phyloP scores from a whole-genome alignment of 257 asterid genomes.

The Hygrophila difformis region DNA sequence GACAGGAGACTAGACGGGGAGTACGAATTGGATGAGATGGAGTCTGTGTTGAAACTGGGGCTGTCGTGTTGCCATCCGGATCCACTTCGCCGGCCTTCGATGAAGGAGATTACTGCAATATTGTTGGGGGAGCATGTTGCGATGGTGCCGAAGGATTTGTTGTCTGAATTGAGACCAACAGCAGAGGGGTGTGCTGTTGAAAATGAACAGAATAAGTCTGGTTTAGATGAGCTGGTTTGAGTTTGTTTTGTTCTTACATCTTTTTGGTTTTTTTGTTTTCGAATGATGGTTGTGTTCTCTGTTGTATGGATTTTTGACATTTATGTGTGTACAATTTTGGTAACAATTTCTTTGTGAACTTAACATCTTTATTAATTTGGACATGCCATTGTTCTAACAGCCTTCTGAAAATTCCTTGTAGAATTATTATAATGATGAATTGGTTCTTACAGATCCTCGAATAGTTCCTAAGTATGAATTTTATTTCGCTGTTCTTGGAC shows the following conservation, averaged over 20 bases:
- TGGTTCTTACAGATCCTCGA: too few species aligned
- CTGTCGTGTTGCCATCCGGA: conserved; percentile 78
- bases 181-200: conserved; percentile 11
- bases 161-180: conserved; percentile 28
- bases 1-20: conserved; percentile 57
- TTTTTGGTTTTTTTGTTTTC: not conserved
- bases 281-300: not conserved
- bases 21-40: conserved; percentile 60
- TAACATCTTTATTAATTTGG: conserved; percentile 3
- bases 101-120: conserved; percentile 59
- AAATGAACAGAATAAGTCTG: conserved; percentile 15
- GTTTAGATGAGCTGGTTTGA: conserved; percentile 29
- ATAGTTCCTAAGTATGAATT: too few species aligned
- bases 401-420: too few species aligned
- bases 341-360: conserved; percentile 15
- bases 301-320: conserved; percentile 3
- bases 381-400: conserved; percentile 22
- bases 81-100: conserved; percentile 64
- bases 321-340: conserved; percentile 12
- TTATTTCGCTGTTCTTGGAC: too few species aligned
- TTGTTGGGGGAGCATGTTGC: conserved; percentile 46
- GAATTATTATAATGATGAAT: too few species aligned
- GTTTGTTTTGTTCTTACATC: conserved; percentile 2
- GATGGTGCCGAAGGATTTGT: conserved; percentile 37
- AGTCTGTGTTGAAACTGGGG: conserved; percentile 63